Evolutionary conservation across 495 filamentous ascomycete species (phyloP), one percentile per base, ranked within the genome.

Genomic region (Penicillium pancosmium): DNA sequence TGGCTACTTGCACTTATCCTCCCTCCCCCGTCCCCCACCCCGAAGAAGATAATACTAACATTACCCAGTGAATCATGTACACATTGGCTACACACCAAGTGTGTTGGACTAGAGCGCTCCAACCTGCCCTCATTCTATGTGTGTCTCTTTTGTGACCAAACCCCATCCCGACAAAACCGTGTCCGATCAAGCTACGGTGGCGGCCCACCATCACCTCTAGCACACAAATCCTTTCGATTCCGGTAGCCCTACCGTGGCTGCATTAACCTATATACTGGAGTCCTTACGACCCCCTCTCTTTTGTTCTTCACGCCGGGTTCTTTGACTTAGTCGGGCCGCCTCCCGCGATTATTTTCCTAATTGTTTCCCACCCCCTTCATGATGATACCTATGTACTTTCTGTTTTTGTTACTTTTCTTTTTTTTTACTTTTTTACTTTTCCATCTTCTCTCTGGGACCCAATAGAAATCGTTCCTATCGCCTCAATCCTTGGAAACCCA

Each of bases 81-180:
- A 40, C 88, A 92, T 73, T 93, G 88, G 86, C 82, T 93, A 31
- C 92, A 97, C 66, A 88, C 86, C 6, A 81, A 81, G 63, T 97
- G 92, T 67, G 82, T 93, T 34, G 87, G 89, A 16, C 78, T 93
- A 23, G 86, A 86, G 56, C 77, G 80, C 18, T 70, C 75, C 8
- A 82, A 87, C 52, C 78, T 91, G 46, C 90, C 90, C 19, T 80
- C 81, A 0, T 88, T 93, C 10, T 93, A 91, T 70, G 86, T 94
- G 12, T 96, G 91, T 67, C 75, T 88, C 16, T 92, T 88, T 64
- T 96, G 91, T 67, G 85, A 86, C 8, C 85, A 90, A 55, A 92
- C 89, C 5, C 90, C 89, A 0, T 81, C 86, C 58, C 78, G 89
- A 36, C 85, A 84, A 12, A 83, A 88, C 2, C 82, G 88, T 31